Percentiles rank a stretch among this genome's conserved stretches.
Evolutionary conservation across 2,329 filamentous ascomycete genomes (phyloP).

Genomic region (Ilyonectria mors-panacis): DNA sequence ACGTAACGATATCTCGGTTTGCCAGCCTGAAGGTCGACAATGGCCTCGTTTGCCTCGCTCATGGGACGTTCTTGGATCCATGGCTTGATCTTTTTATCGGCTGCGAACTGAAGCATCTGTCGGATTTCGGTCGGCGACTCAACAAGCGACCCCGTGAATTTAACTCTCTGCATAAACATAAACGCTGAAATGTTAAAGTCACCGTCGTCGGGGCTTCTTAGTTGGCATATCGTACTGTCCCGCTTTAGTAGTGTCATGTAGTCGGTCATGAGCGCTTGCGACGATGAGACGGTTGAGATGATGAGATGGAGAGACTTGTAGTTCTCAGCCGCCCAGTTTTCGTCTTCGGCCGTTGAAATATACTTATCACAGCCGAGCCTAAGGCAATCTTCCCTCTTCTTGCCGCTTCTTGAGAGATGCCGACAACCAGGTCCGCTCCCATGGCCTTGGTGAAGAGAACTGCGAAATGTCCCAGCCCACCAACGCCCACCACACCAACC

Average conservation of each 20-base stretch:
- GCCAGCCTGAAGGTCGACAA: no score
- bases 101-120: no score
- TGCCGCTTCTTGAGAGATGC: background rate
- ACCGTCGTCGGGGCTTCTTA: background rate
- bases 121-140: no score
- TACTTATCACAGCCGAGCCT: background rate
- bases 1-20: no score
- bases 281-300: background rate
- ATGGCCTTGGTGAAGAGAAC: background rate
- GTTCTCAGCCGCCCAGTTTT: background rate
- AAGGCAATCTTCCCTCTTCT: background rate
- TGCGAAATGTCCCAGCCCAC: background rate
- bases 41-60: no score
- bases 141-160: no score
- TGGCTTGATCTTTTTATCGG: no score
- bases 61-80: no score
- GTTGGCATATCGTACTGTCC: background rate
- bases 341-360: constrained; percentile 7
- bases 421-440: background rate
- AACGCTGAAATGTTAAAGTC: background rate
- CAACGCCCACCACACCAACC: background rate
- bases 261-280: background rate
- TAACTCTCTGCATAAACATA: no score
- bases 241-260: background rate
- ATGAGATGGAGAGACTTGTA: background rate